A percentile compares a stretch with the other conserved stretches of the same genome.
phyloP scores from a whole-genome alignment of 495 filamentous ascomycete genomes.

The Choiromyces venosus region DNA sequence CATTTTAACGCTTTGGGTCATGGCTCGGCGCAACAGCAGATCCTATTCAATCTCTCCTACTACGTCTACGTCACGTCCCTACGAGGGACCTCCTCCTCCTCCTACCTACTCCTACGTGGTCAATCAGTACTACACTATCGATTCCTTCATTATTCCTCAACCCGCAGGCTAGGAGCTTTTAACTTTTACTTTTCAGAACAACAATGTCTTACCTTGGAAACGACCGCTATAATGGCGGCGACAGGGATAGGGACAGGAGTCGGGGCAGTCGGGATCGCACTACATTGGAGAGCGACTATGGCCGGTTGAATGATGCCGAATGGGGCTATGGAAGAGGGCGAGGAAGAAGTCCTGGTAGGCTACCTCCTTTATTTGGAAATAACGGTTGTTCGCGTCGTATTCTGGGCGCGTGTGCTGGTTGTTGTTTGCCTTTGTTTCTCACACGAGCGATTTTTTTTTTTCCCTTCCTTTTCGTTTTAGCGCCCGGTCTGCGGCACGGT shows the following conservation, averaged over 20 bases:
- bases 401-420: slow-evolving; percentile 2
- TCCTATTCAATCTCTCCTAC: slow-evolving; percentile 18
- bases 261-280: slow-evolving; percentile 39
- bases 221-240: slow-evolving; percentile 34
- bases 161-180: background rate
- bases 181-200: background rate
- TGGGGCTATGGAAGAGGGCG: slow-evolving; percentile 38
- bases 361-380: background rate
- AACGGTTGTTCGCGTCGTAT: background rate
- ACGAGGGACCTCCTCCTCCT: background rate
- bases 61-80: slow-evolving; percentile 21
- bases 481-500: background rate
- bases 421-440: background rate
- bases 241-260: slow-evolving; percentile 38
- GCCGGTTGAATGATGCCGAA: slow-evolving; percentile 31
- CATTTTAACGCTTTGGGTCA: slow-evolving; percentile 43
- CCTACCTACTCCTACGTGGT: background rate
- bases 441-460: background rate
- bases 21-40: slow-evolving; percentile 39
- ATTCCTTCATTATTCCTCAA: slow-evolving; percentile 13
- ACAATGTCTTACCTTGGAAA: slow-evolving; percentile 36
- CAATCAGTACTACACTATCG: slow-evolving; percentile 1
- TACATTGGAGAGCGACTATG: slow-evolving; percentile 35
- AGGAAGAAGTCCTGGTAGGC: slow-evolving; percentile 40
- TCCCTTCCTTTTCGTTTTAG: slow-evolving; percentile 7